Evolutionary conservation across 2,329 filamentous ascomycete species (phyloP), one percentile per base, ranked within the genome.

Genomic region (Tetracladium maxilliforme): DNA sequence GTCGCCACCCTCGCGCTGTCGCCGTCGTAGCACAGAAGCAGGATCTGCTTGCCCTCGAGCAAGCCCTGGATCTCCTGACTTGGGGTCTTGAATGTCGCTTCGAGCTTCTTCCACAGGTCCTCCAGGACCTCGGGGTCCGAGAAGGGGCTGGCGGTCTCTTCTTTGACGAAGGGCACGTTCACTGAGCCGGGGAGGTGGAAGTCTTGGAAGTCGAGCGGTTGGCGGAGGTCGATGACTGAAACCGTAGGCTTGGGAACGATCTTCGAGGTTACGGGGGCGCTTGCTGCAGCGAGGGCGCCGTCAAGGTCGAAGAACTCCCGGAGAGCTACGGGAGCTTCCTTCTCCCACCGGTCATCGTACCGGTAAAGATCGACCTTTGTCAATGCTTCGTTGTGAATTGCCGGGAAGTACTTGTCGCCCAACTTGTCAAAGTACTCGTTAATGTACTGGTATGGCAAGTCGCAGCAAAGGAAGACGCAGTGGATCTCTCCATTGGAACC

Each of bases 391-490:
- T 64, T 62, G 10, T 45, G 42, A 17, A 70, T 64, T 0, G 54
- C 41, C 3, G 53, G 58, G 37, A 70, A 70, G 23, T 59, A 43
- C 3, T 48, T 45, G 2, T 49, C 34, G 3, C 51, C 56, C 8
- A 72, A 46, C 34, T 68, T 70, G 14, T 61, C 51, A 34, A 70
- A 73, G 36, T 73, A 73, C 33, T 65, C 63, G 14, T 56, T 49
- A 22, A 73, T 57, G 30, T 73, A 73, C 38, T 73, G 68, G 33
- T 74, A 73, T 0, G 70, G 70, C 14, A 74, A 33, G 29, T 75
- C 70, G 29, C 68, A 72, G 44, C 68, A 74, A 4, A 72, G 41
- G 40, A 74, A 74, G 1, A 68, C 65, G 22, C 61, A 67, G 31
- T 61, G 52, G 3, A 63, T 48, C 24, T 54, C 45, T 2, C 61